phyloP scores from a whole-genome alignment of 2,329 filamentous ascomycete species.

The Endoconidiophora polonica region DNA sequence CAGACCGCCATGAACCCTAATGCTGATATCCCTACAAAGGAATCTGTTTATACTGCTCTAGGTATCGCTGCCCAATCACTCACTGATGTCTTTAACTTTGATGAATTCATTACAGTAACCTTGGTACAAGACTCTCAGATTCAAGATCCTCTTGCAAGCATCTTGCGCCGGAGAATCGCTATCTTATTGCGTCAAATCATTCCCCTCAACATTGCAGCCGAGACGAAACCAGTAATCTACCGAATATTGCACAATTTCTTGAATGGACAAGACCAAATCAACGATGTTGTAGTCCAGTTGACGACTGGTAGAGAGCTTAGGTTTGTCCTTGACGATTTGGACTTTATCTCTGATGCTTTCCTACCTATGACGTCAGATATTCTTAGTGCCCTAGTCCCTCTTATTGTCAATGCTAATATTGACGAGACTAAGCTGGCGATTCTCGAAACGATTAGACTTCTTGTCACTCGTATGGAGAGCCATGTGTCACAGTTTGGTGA shows the following conservation, averaged over 20 bases:
- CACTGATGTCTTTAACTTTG: conserved; percentile 63
- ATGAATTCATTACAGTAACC: conserved; percentile 56
- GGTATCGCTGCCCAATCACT: conserved; percentile 69
- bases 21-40: conserved; percentile 64
- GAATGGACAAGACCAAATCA: conserved; percentile 56
- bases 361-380: conserved; percentile 60
- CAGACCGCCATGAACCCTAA: conserved; percentile 50
- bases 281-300: conserved; percentile 82
- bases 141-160: conserved; percentile 46
- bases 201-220: conserved; percentile 52
- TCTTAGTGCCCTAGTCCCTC: conserved; percentile 52
- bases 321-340: conserved; percentile 66
- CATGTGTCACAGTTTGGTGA: conserved; percentile 55
- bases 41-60: conserved; percentile 87
- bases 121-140: conserved; percentile 64
- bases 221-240: conserved; percentile 60
- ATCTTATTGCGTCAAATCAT: conserved; percentile 87
- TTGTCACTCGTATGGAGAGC: conserved; percentile 68
- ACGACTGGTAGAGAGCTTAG: conserved; percentile 78
- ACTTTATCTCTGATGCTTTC: conserved; percentile 59
- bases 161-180: conserved; percentile 72
- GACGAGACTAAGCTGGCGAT: conserved; percentile 85
- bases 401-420: conserved; percentile 65
- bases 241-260: conserved; percentile 80
- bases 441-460: conserved; percentile 65